Base-by-base conservation (phyloP, 306 rosid species). In the Cucurbita pepo region DNA sequence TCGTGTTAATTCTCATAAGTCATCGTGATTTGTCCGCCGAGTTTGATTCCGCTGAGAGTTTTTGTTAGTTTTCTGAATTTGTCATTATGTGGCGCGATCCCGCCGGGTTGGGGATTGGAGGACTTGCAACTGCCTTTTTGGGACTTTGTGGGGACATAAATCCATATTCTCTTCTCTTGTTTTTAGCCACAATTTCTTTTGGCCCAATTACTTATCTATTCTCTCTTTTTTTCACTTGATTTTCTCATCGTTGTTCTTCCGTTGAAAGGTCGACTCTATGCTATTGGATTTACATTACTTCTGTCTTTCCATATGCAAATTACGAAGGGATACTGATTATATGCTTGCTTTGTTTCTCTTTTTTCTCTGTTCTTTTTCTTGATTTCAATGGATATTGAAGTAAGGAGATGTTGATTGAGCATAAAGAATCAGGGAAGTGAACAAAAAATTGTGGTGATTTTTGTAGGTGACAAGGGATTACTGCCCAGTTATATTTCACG, bases 391-490 rank as follows among this genome's bases (percentile, higher is more conserved):
- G 48, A 9, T 19, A 8, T 69, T 13, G 44, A 53, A 37, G 30
- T 50, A 36, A 8, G 74, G 43, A 51, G 22, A 40, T 9, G 56
- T 47, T 45, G 41, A 45, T 19, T 80, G 73, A 47, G 40, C 63
- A 60, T 63, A 30, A 72, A 7, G 22, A 37, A 69, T 60, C 34
- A 30, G 34, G 34, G 34, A 30, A 30, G 34, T 30, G 34, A 30
- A 30, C 34, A 59, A 69, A 53, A 62, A 66, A 41, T 71, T 38
- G 67, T 81, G 79, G 72, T 83, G 86, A 13, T 79, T 83, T 85
- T 85, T 85, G 87, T 75, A 85, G 89, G 87, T 86, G 67, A 86
- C 89, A 22, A 83, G 36, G 57, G 89, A 86, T 78, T 78, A 69
- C 62, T 86, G 78, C 77, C 87, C 89, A 0, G 77, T 86, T 67